Conservation (phyloP, 352 stramenopile genomes). For the Elongisporangium prolatum region DNA sequence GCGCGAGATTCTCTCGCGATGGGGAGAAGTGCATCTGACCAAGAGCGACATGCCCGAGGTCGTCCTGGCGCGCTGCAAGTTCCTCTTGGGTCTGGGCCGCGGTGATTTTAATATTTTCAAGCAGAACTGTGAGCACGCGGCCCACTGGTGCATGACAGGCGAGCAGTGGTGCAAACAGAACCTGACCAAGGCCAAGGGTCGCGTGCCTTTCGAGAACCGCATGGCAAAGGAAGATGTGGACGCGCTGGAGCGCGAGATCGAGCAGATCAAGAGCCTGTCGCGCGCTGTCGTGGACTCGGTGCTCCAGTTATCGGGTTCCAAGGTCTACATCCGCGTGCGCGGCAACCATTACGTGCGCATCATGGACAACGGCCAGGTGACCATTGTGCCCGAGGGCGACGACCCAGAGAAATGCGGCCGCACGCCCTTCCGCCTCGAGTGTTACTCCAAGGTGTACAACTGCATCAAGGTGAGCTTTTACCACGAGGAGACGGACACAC, state of each 20-base stretch:
- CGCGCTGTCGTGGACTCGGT: constrained; percentile 63
- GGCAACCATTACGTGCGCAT: constrained; percentile 66
- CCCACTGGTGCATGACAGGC: constrained; percentile 87
- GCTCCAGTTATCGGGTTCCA: constrained; percentile 48
- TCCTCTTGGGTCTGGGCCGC: constrained; percentile 64
- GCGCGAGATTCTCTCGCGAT: constrained; percentile 70
- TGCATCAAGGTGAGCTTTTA: constrained; percentile 84
- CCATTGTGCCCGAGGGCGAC: constrained; percentile 39
- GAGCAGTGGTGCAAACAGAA: constrained; percentile 89
- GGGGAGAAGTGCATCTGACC: constrained; percentile 84
- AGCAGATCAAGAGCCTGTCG: constrained; percentile 70
- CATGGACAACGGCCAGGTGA: constrained; percentile 41
- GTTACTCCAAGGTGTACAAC: constrained; percentile 80
- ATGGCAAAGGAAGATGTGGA: constrained; percentile 74
- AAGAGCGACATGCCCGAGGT: constrained; percentile 81
- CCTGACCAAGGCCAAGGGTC: constrained; percentile 59
- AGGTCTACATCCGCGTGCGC: constrained; percentile 66
- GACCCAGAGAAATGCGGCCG: constrained; percentile 40
- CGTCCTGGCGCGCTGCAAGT: constrained; percentile 78
- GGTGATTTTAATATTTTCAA: constrained; percentile 87
- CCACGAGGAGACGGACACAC: constrained; percentile 51
- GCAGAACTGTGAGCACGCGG: constrained; percentile 85
- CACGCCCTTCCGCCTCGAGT: constrained; percentile 70
- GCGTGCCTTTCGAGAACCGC: constrained; percentile 78
- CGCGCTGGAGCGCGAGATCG: constrained; percentile 60